These are phyloP conservation scores for Monosporascus sp. DNA, from an alignment of 2,329 filamentous ascomycete genomes.

Conservation along the genomic window DNA sequence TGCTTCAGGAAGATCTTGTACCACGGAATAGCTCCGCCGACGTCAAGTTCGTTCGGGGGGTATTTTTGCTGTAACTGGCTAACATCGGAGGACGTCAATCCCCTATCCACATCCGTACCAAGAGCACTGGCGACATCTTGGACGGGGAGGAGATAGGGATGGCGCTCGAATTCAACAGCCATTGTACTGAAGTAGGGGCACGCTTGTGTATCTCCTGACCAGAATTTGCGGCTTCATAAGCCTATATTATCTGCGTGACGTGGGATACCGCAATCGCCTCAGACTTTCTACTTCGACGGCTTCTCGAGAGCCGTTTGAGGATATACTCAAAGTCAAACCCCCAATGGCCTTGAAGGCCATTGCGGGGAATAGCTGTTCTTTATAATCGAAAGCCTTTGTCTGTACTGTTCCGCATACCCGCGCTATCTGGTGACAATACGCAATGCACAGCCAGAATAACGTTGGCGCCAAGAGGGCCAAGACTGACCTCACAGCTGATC, in stretches of 20 bases:
- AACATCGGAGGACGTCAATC: slow-evolving; percentile 58
- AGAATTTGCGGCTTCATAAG: slow-evolving; percentile 11
- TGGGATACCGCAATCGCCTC: neutral
- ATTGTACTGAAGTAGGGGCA: slow-evolving; percentile 25
- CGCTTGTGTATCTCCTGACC: slow-evolving; percentile 5
- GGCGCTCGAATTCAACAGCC: slow-evolving; percentile 44
- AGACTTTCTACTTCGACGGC: neutral
- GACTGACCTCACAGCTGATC: neutral
- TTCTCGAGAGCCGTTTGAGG: neutral
- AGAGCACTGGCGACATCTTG: slow-evolving; percentile 59
- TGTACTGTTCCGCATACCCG: neutral
- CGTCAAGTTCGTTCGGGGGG: slow-evolving; percentile 65
- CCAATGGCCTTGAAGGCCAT: neutral
- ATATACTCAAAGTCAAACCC: neutral
- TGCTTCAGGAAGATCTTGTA: slow-evolving; percentile 69
- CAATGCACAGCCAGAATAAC: neutral
- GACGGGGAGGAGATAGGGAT: slow-evolving; percentile 57
- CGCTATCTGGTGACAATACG: neutral
- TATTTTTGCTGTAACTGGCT: slow-evolving; percentile 52
- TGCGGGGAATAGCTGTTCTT: neutral
- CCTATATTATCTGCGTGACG: neutral
- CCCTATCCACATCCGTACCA: slow-evolving; percentile 60
- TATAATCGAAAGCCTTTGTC: neutral
- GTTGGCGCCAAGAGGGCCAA: neutral
- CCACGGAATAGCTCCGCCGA: slow-evolving; percentile 62